phyloP scores from a whole-genome alignment of 768 basidiomycete species.

The Xerocomus potaroensis region DNA sequence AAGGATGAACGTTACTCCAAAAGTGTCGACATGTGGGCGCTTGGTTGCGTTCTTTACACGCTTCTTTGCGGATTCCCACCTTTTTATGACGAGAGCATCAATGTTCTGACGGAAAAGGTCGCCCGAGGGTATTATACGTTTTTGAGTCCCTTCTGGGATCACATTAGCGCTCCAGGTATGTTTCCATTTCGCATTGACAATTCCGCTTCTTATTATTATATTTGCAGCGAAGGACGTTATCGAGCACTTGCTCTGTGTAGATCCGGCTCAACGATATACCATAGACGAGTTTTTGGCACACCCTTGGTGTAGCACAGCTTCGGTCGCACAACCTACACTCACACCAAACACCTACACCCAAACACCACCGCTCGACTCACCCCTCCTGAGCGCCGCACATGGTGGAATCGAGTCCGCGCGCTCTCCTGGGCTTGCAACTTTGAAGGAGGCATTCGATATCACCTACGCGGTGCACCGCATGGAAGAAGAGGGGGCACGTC shows the following conservation, averaged over 20 bases:
- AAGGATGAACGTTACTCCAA: conserved; percentile 97
- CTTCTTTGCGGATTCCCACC: conserved; percentile 96
- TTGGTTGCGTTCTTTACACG: conserved; percentile 99
- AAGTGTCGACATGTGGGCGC: conserved; percentile 99
- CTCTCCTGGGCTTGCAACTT: conserved; percentile 86
- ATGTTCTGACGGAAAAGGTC: conserved; percentile 96
- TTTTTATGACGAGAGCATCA: conserved; percentile 99
- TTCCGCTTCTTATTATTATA: conserved; percentile 14
- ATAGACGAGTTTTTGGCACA: conserved; percentile 98
- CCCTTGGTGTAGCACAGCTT: conserved; percentile 84
- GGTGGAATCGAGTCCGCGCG: conserved; percentile 71
- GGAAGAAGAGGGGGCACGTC: conserved; percentile 95
- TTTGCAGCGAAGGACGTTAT: conserved; percentile 88
- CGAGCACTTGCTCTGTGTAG: conserved; percentile 89
- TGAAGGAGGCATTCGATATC: conserved; percentile 98
- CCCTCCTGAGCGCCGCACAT: conserved; percentile 75
- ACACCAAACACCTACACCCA: conserved; percentile 53
- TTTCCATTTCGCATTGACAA: background rate
- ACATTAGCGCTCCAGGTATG: conserved; percentile 77
- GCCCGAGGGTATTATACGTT: conserved; percentile 97
- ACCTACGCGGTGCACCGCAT: conserved; percentile 99
- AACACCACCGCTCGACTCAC: conserved; percentile 71
- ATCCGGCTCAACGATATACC: conserved; percentile 92
- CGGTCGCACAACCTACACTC: conserved; percentile 59
- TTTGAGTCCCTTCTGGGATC: conserved; percentile 99